Evolutionary conservation across 805 yeast species (phyloP), one percentile per base, ranked within the genome.

Genomic region (Aciculoconidium aculeatum): DNA sequence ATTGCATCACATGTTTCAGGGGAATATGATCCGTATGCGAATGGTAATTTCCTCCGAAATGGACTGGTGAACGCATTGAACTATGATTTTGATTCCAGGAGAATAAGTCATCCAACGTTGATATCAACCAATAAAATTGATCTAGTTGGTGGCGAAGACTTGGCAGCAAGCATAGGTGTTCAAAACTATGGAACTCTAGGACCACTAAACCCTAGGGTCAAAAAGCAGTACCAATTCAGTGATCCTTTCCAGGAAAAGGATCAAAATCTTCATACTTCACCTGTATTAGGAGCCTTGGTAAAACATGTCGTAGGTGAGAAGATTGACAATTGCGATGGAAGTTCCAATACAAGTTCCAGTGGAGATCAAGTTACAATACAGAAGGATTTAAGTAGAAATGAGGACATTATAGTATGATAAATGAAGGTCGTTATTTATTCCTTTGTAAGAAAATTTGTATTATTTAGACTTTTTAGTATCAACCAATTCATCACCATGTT

Each of bases 141-240:
- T 28, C 37, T 53, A 22, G 41, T 55, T 6, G 60, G 49, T 12
- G 48, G 46, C 7, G 50, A 41, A 9, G 57, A 49, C 27, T 35
- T 47, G 17, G 44, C 45, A n/a, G 54, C 42, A 7, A 11, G 25
- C 4, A 25, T 13, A 11, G 23, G 18, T 9, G 24, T 21, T 13
- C n/a, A 16, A 4, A 54, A 47, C 17, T 30, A 45, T 22, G 43
- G 39, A 3, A 45, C 37, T 27, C 39, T 53, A 16, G 38, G 37
- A 11, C 35, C 53, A 26, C 32, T 57, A 15, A 53, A 54, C 30
- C 58, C 59, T 1, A 35, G 57, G 18, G 41, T 50, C 20, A 49
- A 48, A 25, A 51, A 45, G 32, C 61, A 52, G 24, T 50, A 49
- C 23, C 55, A 51, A 23, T 40, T 35, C 11, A 36, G 28, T 10